Evolutionary conservation across 2,329 filamentous ascomycete genomes (phyloP).

Genomic region (Sporothrix protearum): DNA sequence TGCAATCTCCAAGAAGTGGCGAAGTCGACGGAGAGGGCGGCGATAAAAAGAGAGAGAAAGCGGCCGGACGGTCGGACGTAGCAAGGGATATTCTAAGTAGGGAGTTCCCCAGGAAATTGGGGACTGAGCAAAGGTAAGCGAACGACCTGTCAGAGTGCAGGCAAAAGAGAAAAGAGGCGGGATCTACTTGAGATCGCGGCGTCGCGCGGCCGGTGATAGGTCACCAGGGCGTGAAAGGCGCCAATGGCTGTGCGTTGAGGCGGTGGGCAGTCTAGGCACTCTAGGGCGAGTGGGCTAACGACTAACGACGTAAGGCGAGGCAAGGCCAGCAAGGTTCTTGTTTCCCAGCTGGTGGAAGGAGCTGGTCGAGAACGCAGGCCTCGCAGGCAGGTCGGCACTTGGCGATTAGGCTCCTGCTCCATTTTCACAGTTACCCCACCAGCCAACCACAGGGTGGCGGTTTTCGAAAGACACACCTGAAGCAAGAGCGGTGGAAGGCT

Average conservation of each 20-base stretch:
- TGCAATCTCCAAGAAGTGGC: neutral
- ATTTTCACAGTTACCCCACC: neutral
- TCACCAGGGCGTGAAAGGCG: neutral
- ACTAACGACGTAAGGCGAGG: neutral
- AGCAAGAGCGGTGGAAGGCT: neutral
- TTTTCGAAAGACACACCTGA: constrained; percentile 9
- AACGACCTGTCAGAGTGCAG: neutral
- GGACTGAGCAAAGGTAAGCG: neutral
- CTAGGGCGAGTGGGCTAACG: neutral
- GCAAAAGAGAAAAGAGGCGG: neutral
- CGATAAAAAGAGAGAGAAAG: neutral
- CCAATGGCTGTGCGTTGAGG: neutral
- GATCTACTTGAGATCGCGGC: neutral
- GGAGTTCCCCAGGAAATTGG: neutral
- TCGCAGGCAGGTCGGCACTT: neutral
- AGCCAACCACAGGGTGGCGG: constrained; percentile 14
- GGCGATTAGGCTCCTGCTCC: neutral
- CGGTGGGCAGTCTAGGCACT: no score
- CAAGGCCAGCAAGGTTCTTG: constrained; percentile 16
- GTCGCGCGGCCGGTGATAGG: neutral
- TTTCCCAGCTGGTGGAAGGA: neutral
- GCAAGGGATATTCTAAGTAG: neutral
- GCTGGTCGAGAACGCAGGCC: neutral
- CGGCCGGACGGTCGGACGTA: neutral
- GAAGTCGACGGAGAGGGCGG: neutral